A percentile compares a stretch with the other conserved stretches of the same genome.
These are phyloP conservation scores for Nepenthes gracilis DNA, from an alignment of 148 eudicot species.

Conservation along the genomic window DNA sequence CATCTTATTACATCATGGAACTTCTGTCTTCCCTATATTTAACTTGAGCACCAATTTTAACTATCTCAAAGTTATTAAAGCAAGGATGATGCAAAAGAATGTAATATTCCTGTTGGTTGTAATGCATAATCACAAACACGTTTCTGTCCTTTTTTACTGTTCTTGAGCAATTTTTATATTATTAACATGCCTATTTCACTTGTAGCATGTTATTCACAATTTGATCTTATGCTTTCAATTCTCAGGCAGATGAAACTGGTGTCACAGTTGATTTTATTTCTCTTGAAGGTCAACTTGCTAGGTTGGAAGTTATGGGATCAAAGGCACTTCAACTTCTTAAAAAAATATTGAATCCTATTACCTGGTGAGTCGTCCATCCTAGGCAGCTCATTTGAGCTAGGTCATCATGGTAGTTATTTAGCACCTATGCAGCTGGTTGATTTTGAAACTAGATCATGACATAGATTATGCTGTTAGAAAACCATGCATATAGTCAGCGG, in stretches of 20 bases:
- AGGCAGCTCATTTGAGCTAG: background rate
- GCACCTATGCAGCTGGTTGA: background rate
- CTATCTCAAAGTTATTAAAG: background rate
- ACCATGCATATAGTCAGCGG: too few species aligned
- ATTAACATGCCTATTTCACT: background rate
- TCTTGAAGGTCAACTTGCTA: constrained; percentile 71
- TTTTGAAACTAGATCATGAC: constrained; percentile 1
- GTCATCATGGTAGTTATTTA: background rate
- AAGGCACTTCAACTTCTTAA: constrained; percentile 50
- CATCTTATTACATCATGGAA: background rate
- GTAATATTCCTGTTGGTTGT: too few species aligned
- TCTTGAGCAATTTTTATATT: background rate
- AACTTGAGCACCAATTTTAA: background rate
- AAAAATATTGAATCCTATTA: constrained; percentile 51
- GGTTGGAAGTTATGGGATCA: constrained; percentile 70
- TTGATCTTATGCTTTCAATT: constrained; percentile 3
- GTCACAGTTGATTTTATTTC: constrained; percentile 38
- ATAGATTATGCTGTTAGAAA: background rate
- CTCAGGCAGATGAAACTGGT: constrained; percentile 44
- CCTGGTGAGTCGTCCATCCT: constrained; percentile 25
- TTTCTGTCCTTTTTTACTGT: background rate
- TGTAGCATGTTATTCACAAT: constrained; percentile 1
- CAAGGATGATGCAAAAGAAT: too few species aligned
- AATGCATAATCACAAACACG: too few species aligned
- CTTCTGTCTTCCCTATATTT: background rate